These are phyloP conservation scores for Cocos nucifera DNA, from an alignment of 176 grass and related monocot genomes.

Conservation along the genomic window DNA sequence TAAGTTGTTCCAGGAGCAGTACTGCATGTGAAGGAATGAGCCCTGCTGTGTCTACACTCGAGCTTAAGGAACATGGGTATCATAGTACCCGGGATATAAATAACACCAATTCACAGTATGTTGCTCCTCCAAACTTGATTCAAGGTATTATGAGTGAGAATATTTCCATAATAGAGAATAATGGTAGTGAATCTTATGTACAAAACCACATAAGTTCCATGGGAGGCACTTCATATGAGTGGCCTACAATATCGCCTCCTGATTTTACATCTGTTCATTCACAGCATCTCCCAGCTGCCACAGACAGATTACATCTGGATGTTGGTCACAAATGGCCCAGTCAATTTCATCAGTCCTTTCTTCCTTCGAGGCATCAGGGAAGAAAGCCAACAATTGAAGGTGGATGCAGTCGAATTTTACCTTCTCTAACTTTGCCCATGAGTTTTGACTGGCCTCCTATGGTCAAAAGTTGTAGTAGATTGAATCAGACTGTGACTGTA, in stretches of 20 bases:
- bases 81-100: slow-evolving; percentile 22
- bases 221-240: slow-evolving; percentile 64
- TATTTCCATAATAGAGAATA: slow-evolving; percentile 34
- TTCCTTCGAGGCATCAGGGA: slow-evolving; percentile 48
- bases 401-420: slow-evolving; percentile 48
- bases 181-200: slow-evolving; percentile 37
- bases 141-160: slow-evolving; percentile 32
- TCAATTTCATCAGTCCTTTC: slow-evolving; percentile 55
- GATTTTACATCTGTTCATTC: slow-evolving; percentile 51
- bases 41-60: slow-evolving; percentile 1
- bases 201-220: slow-evolving; percentile 37
- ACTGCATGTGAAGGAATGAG: slow-evolving; percentile 12
- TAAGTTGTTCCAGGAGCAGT: slow-evolving; percentile 26
- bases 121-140: slow-evolving; percentile 29
- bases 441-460: slow-evolving; percentile 97
- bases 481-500: slow-evolving; percentile 41
- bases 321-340: slow-evolving; percentile 63
- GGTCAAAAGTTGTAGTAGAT: slow-evolving; percentile 61
- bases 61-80: slow-evolving; percentile 25
- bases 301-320: slow-evolving; percentile 76
- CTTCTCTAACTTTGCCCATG: slow-evolving; percentile 60
- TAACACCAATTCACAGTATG: slow-evolving; percentile 24
- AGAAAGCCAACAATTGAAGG: slow-evolving; percentile 42
- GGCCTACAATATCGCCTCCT: slow-evolving; percentile 44
- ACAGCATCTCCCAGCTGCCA: slow-evolving; percentile 52